Evolutionary conservation across 257 asterid species (phyloP).

Genomic region (Nicotiana paniculata): DNA sequence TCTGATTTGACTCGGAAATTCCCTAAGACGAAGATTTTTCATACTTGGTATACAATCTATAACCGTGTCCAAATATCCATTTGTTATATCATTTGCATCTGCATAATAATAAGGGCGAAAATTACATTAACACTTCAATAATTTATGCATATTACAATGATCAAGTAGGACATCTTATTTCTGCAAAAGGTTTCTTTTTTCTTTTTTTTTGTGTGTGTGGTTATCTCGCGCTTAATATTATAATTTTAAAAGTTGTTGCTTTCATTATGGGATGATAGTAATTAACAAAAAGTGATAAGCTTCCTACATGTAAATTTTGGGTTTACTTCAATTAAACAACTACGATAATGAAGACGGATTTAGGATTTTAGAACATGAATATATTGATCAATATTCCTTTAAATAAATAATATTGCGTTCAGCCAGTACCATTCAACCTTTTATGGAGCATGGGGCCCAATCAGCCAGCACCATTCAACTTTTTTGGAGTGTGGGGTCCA

Average conservation of each 20-base stretch:
- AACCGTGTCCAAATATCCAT: slow-evolving; percentile 15
- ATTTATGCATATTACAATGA: neutral
- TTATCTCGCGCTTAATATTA: neutral
- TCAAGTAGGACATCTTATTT: neutral
- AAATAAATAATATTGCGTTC: too few species aligned
- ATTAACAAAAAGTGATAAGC: neutral
- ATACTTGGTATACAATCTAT: slow-evolving; percentile 34
- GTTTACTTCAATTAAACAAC: too few species aligned
- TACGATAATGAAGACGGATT: too few species aligned
- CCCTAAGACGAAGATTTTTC: slow-evolving; percentile 23
- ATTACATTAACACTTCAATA: neutral
- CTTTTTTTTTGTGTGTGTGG: too few species aligned
- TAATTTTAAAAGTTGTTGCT: neutral
- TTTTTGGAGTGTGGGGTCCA: too few species aligned
- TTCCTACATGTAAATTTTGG: neutral
- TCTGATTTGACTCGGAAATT: slow-evolving; percentile 18
- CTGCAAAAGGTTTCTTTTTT: neutral
- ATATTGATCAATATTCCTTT: too few species aligned
- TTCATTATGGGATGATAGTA: neutral
- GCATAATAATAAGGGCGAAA: neutral
- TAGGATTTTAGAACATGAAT: too few species aligned
- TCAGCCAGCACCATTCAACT: too few species aligned
- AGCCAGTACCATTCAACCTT: too few species aligned
- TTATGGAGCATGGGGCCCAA: too few species aligned
- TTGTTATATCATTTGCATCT: slow-evolving; percentile 28